Evolutionary conservation across 768 basidiomycete species (phyloP).

Genomic region (Boletus vinaceobasis): DNA sequence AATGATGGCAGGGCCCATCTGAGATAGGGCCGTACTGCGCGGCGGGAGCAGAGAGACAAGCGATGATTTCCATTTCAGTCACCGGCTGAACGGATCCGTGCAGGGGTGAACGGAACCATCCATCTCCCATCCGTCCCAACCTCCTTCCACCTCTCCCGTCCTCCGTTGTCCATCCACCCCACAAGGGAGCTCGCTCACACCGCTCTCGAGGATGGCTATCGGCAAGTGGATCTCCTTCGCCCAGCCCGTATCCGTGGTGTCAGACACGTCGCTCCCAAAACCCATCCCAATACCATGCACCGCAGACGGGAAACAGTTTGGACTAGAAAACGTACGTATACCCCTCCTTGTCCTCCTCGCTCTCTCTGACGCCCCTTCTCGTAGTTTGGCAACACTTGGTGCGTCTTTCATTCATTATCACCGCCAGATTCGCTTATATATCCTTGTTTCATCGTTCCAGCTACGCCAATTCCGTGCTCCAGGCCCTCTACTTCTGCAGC

Average conservation of each 20-base stretch:
- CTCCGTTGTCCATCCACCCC: neutral
- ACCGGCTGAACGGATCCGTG: conserved; percentile 7
- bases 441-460: conserved; percentile 36
- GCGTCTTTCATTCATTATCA: conserved; percentile 17
- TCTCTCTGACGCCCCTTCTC: conserved; percentile 5
- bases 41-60: neutral
- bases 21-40: too few species aligned
- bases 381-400: conserved; percentile 98
- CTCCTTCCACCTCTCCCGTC: neutral
- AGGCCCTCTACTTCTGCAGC: conserved; percentile 92
- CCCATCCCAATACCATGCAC: conserved; percentile 40
- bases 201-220: conserved; percentile 31
- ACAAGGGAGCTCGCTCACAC: neutral
- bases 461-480: conserved; percentile 98
- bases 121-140: neutral
- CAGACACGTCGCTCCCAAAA: conserved; percentile 27
- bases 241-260: conserved; percentile 17
- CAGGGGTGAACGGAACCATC: conserved; percentile 11
- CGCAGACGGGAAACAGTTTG: conserved; percentile 85
- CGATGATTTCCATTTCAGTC: neutral
- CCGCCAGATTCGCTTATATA: conserved; percentile 17
- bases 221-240: conserved; percentile 39
- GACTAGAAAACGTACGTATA: conserved; percentile 88
- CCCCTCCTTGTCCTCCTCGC: neutral
- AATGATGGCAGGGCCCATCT: too few species aligned